phyloP scores from a whole-genome alignment of 164 flowering plant genomes.

The Houttuynia cordata region DNA sequence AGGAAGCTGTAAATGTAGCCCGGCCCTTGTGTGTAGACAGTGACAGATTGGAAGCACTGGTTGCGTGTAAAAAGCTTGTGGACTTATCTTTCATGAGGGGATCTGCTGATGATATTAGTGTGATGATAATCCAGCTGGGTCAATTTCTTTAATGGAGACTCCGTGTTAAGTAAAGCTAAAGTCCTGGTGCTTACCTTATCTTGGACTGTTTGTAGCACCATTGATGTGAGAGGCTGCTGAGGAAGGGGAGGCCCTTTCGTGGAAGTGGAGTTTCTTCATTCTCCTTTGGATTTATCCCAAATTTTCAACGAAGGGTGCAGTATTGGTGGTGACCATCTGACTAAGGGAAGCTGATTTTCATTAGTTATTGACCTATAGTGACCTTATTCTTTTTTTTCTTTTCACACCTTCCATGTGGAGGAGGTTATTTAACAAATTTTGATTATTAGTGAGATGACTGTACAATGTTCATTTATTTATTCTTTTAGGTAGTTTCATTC shows the following conservation, averaged over 20 bases:
- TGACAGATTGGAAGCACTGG: conserved; percentile 23
- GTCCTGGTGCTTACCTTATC: neutral
- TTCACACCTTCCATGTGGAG: no score
- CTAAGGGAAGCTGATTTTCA: no score
- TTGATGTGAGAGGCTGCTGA: neutral
- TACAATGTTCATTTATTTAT: no score
- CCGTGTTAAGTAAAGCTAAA: neutral
- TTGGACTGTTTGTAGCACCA: neutral
- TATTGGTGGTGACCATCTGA: neutral
- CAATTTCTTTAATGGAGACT: neutral
- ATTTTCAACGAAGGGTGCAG: neutral
- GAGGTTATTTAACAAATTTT: no score
- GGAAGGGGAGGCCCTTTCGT: neutral
- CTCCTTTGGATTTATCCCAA: neutral
- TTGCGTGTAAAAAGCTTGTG: conserved; percentile 62
- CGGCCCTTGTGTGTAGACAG: conserved; percentile 26
- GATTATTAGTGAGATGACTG: no score
- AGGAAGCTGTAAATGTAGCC: conserved; percentile 70
- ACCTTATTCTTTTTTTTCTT: no score
- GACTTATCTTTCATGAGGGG: conserved; percentile 53
- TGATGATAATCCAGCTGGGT: conserved; percentile 38
- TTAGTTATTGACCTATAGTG: no score
- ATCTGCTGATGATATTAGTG: conserved; percentile 72
- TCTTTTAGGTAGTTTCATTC: no score
- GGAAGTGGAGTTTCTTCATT: neutral